Base-by-base conservation (phyloP, 1,284 basidiomycete species). In the Naganishia sp. region DNA sequence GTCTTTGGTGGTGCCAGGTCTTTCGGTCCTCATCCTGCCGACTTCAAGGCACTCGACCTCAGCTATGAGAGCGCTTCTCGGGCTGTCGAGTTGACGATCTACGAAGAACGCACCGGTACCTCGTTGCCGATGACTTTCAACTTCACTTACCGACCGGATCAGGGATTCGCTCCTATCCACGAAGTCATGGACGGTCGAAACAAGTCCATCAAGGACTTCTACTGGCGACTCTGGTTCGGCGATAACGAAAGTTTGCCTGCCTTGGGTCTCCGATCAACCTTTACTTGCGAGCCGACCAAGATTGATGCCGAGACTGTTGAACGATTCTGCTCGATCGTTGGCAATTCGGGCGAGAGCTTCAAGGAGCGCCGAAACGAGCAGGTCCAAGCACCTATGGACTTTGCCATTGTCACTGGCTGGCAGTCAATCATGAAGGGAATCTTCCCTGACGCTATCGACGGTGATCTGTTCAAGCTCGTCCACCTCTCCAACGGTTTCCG, bases 391-490 rank as follows among this genome's bases (percentile, higher is more conserved):
- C 95, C 95, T 0, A 96, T 99, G 92, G 96, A 99, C 82, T 98
- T 96, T 76, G 93, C 94, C 64, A 99, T 99, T 75, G 94, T 98
- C 67, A 90, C 94, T 55, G 94, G 94, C 51, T 98, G 95, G 94
- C 88, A 93, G 87, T 90, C 93, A 10, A 96, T 96, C 79, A 97
- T 97, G 89, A 92, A 90, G 78, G 87, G 93, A 1, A 94, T 97
- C 79, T 98, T 96, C 87, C 94, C 94, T n/a, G 76, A 84, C 23
- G 81, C 86, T 10, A 91, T 97, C 73, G 90, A 96, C 71, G 94
- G 94, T 0, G 94, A 98, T 77, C 81, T 99, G 35, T 84, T 99
- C 73, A 94, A 93, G 79, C 88, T 98, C 32, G 95, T 99, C 49
- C 96, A 99, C 79, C 85, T 99, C 42, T 92, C 92, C 46, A 99